These are phyloP conservation scores for Rhynchospora breviuscula DNA, from an alignment of 176 grass and related monocot species.

Conservation along the genomic window DNA sequence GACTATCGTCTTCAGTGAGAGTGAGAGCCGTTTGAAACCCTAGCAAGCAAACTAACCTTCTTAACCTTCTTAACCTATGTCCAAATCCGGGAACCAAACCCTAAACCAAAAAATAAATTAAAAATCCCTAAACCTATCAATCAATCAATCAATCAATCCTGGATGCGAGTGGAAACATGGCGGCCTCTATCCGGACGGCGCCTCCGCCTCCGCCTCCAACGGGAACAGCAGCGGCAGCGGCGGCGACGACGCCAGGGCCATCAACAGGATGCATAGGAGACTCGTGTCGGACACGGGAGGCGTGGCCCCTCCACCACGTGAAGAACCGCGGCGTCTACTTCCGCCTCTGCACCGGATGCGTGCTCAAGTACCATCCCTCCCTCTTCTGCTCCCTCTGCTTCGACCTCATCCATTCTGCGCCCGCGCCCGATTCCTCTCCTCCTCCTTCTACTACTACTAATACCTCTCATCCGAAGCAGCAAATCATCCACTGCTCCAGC, in stretches of 20 bases:
- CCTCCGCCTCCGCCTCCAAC: too few species aligned
- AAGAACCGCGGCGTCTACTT: conserved; percentile 68
- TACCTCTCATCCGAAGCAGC: background rate
- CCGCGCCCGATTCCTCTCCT: background rate
- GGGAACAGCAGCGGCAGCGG: background rate
- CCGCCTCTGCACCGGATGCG: conserved; percentile 78
- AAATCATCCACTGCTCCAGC: conserved; percentile 45
- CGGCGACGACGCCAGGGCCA: conserved; percentile 11
- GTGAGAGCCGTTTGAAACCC: too few species aligned
- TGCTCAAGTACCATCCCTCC: conserved; percentile 64
- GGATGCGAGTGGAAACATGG: too few species aligned
- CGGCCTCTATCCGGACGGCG: background rate
- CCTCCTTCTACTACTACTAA: background rate
- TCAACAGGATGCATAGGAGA: conserved; percentile 65
- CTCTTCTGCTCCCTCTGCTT: conserved; percentile 77
- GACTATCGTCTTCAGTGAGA: too few species aligned
- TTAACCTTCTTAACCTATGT: too few species aligned
- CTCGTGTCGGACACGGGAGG: conserved; percentile 49
- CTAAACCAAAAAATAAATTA: too few species aligned
- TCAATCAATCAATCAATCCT: too few species aligned
- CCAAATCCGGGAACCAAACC: too few species aligned
- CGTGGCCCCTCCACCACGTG: conserved; percentile 92
- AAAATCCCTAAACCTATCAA: too few species aligned
- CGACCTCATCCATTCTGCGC: too few species aligned
- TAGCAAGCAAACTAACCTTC: too few species aligned